These are phyloP conservation scores for Cetraspora pellucida DNA, from an alignment of 192 early-diverging fungal genomes.

Conservation along the genomic window DNA sequence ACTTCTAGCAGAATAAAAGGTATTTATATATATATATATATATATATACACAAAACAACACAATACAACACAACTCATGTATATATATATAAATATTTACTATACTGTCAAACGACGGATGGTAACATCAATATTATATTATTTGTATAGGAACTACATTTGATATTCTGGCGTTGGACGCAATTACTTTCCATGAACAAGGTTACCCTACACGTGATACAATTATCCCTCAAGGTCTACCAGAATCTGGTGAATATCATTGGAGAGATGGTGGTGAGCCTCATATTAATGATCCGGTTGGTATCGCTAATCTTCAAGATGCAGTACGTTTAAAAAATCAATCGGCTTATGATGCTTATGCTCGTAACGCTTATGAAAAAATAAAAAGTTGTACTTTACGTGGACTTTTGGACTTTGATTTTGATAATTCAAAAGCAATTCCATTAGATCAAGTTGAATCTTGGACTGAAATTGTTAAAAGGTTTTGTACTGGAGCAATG, in stretches of 20 bases:
- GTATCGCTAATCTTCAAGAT: conserved; percentile 91
- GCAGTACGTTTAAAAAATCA: conserved; percentile 93
- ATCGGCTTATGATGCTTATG: conserved; percentile 83
- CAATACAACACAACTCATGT: background rate
- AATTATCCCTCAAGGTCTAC: conserved; percentile 67
- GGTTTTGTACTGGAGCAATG: conserved; percentile 99
- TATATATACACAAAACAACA: background rate
- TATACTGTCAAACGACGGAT: too few species aligned
- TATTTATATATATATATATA: conserved; percentile 41
- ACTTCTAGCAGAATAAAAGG: conserved; percentile 96
- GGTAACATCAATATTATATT: too few species aligned
- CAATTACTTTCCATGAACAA: conserved; percentile 79
- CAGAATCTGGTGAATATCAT: conserved; percentile 95
- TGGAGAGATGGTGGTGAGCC: conserved; percentile 92
- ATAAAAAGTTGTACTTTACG: conserved; percentile 92
- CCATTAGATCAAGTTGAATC: conserved; percentile 95
- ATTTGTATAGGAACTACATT: conserved; percentile 56
- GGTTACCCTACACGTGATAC: conserved; percentile 80
- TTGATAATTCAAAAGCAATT: conserved; percentile 68
- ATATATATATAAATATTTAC: too few species aligned
- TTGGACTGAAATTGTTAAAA: conserved; percentile 94
- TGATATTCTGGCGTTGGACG: conserved; percentile 81
- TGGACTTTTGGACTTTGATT: conserved; percentile 90
- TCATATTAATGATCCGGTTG: conserved; percentile 89
- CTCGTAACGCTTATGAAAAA: conserved; percentile 73